These are phyloP conservation scores for Lactifluus pinguis DNA, from an alignment of 768 basidiomycete species.

Conservation along the genomic window DNA sequence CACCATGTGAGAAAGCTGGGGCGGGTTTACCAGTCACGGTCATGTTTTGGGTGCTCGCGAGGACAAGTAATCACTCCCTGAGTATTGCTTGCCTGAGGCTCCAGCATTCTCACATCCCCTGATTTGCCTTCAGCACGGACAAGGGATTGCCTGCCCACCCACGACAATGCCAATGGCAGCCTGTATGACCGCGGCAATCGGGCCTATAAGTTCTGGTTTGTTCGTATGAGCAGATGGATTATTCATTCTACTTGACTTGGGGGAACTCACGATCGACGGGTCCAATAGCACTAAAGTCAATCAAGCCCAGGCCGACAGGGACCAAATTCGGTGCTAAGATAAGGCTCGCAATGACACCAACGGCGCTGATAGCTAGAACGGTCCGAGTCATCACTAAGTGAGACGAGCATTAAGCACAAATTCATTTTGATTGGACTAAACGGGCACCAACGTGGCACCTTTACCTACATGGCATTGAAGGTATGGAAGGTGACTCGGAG, in stretches of 20 bases:
- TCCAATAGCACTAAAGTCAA: conserved; percentile 1
- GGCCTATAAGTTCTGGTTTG: neutral
- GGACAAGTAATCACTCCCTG: too few species aligned
- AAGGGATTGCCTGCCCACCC: conserved; percentile 6
- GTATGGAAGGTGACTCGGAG: too few species aligned
- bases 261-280: conserved; percentile 5
- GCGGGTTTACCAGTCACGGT: too few species aligned
- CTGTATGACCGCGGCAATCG: conserved; percentile 3
- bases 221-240: neutral
- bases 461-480: too few species aligned
- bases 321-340: neutral
- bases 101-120: too few species aligned
- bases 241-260: neutral
- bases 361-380: neutral
- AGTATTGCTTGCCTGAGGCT: too few species aligned
- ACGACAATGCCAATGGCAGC: conserved; percentile 10
- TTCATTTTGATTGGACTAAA: too few species aligned
- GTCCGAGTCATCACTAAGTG: neutral
- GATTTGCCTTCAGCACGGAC: neutral
- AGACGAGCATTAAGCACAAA: neutral
- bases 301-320: neutral
- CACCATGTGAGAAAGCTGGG: too few species aligned
- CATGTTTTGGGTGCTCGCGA: too few species aligned
- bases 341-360: neutral
- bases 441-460: neutral